A percentile compares a stretch with the other conserved stretches of the same genome.
Evolutionary conservation across 225 moss, liverwort and hornwort genomes (phyloP).

Genomic region (Bryoerythrophyllum caledonicum): DNA sequence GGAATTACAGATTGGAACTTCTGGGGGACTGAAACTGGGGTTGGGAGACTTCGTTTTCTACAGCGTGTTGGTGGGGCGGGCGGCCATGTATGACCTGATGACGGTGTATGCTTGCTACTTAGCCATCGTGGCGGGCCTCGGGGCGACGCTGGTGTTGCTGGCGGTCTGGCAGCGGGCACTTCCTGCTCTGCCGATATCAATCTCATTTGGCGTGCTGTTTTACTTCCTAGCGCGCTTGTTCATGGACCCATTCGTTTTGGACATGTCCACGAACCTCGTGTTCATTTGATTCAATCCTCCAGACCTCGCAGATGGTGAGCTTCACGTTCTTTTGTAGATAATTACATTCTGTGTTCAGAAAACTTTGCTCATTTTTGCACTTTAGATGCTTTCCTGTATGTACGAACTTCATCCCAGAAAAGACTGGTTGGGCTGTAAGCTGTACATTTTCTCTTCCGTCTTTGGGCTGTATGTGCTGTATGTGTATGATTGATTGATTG

Average conservation of each 20-base stretch:
- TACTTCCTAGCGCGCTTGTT: constrained; percentile 87
- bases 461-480: not conserved
- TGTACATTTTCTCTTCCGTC: constrained; percentile 11
- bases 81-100: constrained; percentile 99
- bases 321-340: constrained; percentile 36
- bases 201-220: constrained; percentile 85
- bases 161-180: constrained; percentile 91
- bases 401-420: constrained; percentile 4
- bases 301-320: constrained; percentile 6
- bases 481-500: not conserved
- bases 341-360: not conserved
- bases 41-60: constrained; percentile 98
- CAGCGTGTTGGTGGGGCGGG: constrained; percentile 95
- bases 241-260: constrained; percentile 82
- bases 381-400: not conserved
- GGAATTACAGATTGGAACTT: constrained; percentile 64
- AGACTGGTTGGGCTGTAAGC: not conserved
- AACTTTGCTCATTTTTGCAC: constrained; percentile 1
- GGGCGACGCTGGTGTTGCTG: constrained; percentile 76
- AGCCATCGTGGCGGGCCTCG: constrained; percentile 87
- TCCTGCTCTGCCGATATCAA: constrained; percentile 95
- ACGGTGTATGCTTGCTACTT: constrained; percentile 99
- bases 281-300: constrained; percentile 53
- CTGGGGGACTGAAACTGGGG: constrained; percentile 90
- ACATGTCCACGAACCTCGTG: constrained; percentile 76